Percentiles rank a stretch among this genome's conserved stretches.
These are phyloP conservation scores for Pachyrhizus erosus DNA, from an alignment of 306 rosid species.

Conservation along the genomic window DNA sequence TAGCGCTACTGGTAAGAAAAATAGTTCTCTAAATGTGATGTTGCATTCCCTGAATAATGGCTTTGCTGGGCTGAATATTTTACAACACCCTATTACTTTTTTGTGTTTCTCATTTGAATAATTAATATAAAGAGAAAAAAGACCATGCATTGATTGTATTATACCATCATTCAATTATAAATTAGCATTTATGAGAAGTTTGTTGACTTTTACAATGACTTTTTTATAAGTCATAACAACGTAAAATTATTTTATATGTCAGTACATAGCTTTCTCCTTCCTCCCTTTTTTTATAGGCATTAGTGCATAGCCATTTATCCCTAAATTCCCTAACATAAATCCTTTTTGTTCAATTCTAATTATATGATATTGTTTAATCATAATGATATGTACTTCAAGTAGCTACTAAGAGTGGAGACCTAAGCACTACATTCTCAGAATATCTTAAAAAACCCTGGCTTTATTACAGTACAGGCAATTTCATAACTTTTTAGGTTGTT, in stretches of 20 bases:
- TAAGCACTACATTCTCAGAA: background rate
- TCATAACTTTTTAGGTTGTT: background rate
- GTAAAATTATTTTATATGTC: too few relatives aligned
- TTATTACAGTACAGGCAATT: constrained; percentile 5
- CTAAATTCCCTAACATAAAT: too few relatives aligned
- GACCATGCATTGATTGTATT: too few relatives aligned
- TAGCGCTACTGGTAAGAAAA: constrained; percentile 57
- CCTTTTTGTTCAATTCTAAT: background rate
- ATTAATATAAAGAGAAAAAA: too few relatives aligned
- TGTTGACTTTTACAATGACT: too few relatives aligned
- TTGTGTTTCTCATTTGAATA: constrained; percentile 2
- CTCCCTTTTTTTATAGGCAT: too few relatives aligned
- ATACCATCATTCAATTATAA: too few relatives aligned
- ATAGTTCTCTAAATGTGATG: constrained; percentile 17
- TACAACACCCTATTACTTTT: constrained; percentile 1
- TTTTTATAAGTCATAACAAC: too few relatives aligned
- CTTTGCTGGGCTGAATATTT: background rate
- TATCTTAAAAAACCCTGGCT: background rate
- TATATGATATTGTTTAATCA: background rate
- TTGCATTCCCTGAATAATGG: background rate
- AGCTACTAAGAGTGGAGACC: constrained; percentile 5
- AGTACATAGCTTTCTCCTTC: too few relatives aligned
- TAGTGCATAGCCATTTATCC: too few relatives aligned
- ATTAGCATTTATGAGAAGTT: too few relatives aligned
- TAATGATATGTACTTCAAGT: constrained; percentile 2